phyloP scores from a whole-genome alignment of 1,284 basidiomycete genomes.

The Moesziomyces parantarcticus region DNA sequence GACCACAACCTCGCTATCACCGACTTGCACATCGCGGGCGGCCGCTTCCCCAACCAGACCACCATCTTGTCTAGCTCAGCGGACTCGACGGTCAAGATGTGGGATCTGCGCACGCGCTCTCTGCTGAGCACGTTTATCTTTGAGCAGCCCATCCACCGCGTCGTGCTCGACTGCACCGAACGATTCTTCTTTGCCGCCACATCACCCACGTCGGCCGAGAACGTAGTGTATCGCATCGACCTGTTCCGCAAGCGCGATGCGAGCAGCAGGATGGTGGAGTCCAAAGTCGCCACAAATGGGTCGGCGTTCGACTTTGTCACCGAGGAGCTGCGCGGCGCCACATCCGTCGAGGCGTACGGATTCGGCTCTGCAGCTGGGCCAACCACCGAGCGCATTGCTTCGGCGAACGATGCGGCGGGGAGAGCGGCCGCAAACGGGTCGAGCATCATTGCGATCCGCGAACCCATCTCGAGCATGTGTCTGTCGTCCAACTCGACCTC shows the following conservation, averaged over 20 bases:
- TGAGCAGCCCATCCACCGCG: slow-evolving; percentile 76
- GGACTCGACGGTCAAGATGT: slow-evolving; percentile 94
- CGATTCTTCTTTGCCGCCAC: slow-evolving; percentile 84
- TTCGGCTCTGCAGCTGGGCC: slow-evolving; percentile 26
- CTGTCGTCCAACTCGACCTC: slow-evolving; percentile 80
- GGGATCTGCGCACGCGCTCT: slow-evolving; percentile 81
- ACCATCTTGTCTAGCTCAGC: slow-evolving; percentile 82
- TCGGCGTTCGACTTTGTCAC: slow-evolving; percentile 36
- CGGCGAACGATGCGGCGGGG: slow-evolving; percentile 8
- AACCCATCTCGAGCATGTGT: slow-evolving; percentile 75
- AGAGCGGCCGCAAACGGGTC: slow-evolving; percentile 23
- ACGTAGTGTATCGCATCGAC: slow-evolving; percentile 81
- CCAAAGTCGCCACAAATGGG: slow-evolving; percentile 15
- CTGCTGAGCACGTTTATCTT: slow-evolving; percentile 86
- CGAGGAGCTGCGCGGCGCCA: slow-evolving; percentile 26
- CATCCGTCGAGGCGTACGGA: slow-evolving; percentile 26
- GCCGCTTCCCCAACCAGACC: slow-evolving; percentile 78
- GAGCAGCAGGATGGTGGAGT: slow-evolving; percentile 30
- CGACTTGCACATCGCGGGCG: slow-evolving; percentile 81
- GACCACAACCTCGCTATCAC: slow-evolving; percentile 93
- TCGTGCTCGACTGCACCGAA: slow-evolving; percentile 85
- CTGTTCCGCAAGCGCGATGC: slow-evolving; percentile 73
- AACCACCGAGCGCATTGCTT: slow-evolving; percentile 22
- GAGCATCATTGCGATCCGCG: slow-evolving; percentile 35
- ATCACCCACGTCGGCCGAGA: slow-evolving; percentile 68